Percentiles rank a stretch among this genome's conserved stretches.
phyloP scores from a whole-genome alignment of 164 flowering plant species.

The Saururus chinensis region DNA sequence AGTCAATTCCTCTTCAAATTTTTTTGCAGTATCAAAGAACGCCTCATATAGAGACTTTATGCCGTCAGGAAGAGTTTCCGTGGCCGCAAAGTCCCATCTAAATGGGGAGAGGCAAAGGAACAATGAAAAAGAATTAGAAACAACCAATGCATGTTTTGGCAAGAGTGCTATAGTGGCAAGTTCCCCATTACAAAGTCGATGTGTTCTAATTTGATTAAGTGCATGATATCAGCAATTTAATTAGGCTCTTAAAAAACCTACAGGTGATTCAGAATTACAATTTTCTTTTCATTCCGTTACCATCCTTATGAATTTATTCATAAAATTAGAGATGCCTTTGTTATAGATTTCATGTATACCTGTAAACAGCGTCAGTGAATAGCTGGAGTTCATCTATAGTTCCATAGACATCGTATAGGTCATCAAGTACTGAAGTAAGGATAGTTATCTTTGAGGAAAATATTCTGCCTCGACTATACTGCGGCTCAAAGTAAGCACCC shows the following conservation, averaged over 20 bases:
- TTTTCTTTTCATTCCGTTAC: too few species aligned
- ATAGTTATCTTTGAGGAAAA: not conserved
- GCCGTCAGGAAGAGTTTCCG: not conserved
- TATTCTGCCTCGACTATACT: not conserved
- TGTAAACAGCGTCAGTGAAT: not conserved
- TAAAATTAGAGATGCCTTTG: too few species aligned
- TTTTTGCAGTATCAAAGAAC: not conserved
- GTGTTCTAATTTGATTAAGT: too few species aligned
- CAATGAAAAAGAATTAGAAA: too few species aligned
- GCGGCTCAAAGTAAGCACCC: not conserved
- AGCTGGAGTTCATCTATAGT: slow-evolving; percentile 1
- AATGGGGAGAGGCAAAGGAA: not conserved
- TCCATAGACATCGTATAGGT: slow-evolving; percentile 3
- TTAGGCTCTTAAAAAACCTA: too few species aligned
- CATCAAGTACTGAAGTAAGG: slow-evolving; percentile 2
- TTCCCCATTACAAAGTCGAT: too few species aligned
- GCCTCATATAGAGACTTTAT: not conserved
- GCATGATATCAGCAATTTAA: too few species aligned
- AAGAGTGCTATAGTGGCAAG: too few species aligned
- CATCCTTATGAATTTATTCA: too few species aligned
- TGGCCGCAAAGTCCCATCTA: not conserved
- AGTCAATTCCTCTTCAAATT: slow-evolving; percentile 17
- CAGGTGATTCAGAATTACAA: too few species aligned
- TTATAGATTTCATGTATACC: too few species aligned
- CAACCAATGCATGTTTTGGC: too few species aligned